These are phyloP conservation scores for Diaporthe eres DNA, from an alignment of 2,329 filamentous ascomycete genomes.

Conservation along the genomic window DNA sequence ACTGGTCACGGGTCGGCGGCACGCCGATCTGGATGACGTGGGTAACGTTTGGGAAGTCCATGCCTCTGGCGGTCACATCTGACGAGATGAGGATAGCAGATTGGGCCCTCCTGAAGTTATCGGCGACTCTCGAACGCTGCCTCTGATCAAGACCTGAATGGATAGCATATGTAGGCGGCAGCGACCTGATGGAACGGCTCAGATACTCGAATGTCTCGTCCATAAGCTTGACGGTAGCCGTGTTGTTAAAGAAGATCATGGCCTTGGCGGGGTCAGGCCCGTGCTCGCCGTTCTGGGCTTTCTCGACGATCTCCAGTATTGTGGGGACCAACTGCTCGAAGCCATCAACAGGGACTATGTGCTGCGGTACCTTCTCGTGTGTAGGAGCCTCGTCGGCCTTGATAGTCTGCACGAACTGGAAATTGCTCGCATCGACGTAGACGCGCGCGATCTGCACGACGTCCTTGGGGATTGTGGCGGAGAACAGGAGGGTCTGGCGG, in stretches of 20 bases:
- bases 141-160: constrained; percentile 83
- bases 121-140: constrained; percentile 77
- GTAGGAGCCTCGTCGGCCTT: constrained; percentile 85
- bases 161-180: constrained; percentile 69
- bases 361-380: constrained; percentile 87
- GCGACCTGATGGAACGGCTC: constrained; percentile 55
- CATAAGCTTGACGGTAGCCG: constrained; percentile 76
- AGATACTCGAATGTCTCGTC: constrained; percentile 68
- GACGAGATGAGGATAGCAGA: constrained; percentile 81
- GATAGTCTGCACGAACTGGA: constrained; percentile 94
- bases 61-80: constrained; percentile 84
- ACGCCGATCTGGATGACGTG: constrained; percentile 82
- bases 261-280: constrained; percentile 83
- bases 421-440: constrained; percentile 83
- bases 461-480: constrained; percentile 88
- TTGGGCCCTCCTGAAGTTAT: constrained; percentile 76
- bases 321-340: constrained; percentile 84
- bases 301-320: constrained; percentile 81
- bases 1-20: constrained; percentile 76
- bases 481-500: constrained; percentile 95
- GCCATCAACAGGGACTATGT: constrained; percentile 75
- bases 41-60: constrained; percentile 87
- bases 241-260: constrained; percentile 93
- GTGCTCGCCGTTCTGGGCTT: constrained; percentile 54
- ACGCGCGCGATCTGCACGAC: constrained; percentile 84